Evolutionary conservation across 495 filamentous ascomycete species (phyloP), one percentile per base, ranked within the genome.

Genomic region (Xylaria grammica): DNA sequence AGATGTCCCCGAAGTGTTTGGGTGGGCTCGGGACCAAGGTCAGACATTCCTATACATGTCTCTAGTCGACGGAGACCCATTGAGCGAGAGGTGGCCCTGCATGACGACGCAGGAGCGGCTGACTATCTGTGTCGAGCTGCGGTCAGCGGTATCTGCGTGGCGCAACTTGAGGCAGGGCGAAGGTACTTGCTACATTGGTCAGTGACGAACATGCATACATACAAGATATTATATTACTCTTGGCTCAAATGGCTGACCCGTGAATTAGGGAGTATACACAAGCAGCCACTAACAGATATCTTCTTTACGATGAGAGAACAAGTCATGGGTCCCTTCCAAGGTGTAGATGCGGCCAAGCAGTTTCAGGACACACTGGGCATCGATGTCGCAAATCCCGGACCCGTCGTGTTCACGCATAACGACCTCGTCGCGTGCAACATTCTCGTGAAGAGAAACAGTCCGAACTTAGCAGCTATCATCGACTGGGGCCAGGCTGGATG

Each of bases 401-500:
- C 73, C 8, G 78, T 82, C 50, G 76, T 74, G 2, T 85, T 82
- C 48, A 84, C 81, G 15, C 81, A 84, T 67, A 73, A 67, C 26
- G 80, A 78, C 64, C 67, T 83, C 27, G 77, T 81, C 66, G 79
- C 67, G 40, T 78, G 75, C 53, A 83, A 85, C 62, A 79, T 84
- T 64, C 62, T 83, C 49, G 57, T 82, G 40, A 44, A 19, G 40
- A 44, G 40, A 44, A 44, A 44, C 40, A 44, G 40, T 19, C 40
- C 40, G 17, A 19, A 44, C 40, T 44, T 79, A 29, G 65, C 77
- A 26, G 73, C 78, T 0, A 65, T 85, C 30, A 61, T 83, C 19
- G 81, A 82, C 51, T 83, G 79, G 82, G 75, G 81, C 54, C 79
- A 83, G 60, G 75, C 80, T 3, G 80, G 81, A 5, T 83, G 79